Percentiles rank a stretch among this genome's conserved stretches.
Evolutionary conservation across 306 rosid species (phyloP).

Genomic region (Rubus parviflorus): DNA sequence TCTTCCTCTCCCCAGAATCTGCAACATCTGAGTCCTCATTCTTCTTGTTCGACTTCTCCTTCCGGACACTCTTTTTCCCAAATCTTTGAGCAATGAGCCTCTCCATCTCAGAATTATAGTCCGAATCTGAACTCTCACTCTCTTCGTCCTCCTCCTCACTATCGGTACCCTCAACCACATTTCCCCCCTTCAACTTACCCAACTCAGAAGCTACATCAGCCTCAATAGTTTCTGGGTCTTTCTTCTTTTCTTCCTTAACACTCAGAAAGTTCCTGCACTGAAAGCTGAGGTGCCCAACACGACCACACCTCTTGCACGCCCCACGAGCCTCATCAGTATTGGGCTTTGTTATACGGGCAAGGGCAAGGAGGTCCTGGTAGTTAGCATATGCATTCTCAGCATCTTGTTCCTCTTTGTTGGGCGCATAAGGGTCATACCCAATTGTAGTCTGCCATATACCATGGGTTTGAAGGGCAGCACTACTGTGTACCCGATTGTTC

Average conservation of each 20-base stretch:
- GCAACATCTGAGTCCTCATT: slow-evolving; percentile 43
- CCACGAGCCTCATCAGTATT: slow-evolving; percentile 76
- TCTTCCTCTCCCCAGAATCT: slow-evolving; percentile 54
- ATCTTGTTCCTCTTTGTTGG: slow-evolving; percentile 58
- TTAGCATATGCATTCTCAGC: slow-evolving; percentile 89
- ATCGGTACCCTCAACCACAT: slow-evolving; percentile 47
- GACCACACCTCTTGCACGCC: slow-evolving; percentile 88
- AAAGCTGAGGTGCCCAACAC: slow-evolving; percentile 90
- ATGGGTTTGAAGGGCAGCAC: slow-evolving; percentile 97
- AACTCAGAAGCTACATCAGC: slow-evolving; percentile 55
- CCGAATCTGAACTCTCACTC: slow-evolving; percentile 73
- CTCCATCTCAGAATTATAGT: slow-evolving; percentile 75
- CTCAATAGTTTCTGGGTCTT: slow-evolving; percentile 55
- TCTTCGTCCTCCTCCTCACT: slow-evolving; percentile 66
- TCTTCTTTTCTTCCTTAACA: slow-evolving; percentile 69
- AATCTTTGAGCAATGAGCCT: slow-evolving; percentile 61
- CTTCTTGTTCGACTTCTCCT: slow-evolving; percentile 46
- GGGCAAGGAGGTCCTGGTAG: slow-evolving; percentile 92
- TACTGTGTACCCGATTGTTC: slow-evolving; percentile 92
- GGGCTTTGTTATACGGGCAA: slow-evolving; percentile 79
- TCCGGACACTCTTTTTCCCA: slow-evolving; percentile 51
- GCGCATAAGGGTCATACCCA: slow-evolving; percentile 90
- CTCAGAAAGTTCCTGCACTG: slow-evolving; percentile 91
- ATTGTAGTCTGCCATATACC: slow-evolving; percentile 98
- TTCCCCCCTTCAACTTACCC: slow-evolving; percentile 61